Base-by-base conservation (phyloP, 2,329 filamentous ascomycete genomes). In the Esteya vermicola region DNA sequence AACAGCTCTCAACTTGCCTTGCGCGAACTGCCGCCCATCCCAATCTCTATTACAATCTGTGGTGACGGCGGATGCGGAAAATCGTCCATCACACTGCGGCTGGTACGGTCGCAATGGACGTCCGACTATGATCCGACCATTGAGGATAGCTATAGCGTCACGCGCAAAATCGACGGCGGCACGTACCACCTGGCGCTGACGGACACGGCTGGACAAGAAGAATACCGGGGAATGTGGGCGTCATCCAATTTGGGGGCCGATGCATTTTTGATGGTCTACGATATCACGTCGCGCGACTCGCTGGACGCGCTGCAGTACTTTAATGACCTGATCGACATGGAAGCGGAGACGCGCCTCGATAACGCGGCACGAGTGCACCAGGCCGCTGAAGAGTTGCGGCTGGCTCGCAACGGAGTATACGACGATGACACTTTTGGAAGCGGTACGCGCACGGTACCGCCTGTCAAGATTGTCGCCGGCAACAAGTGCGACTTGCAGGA, bases 141-240 rank as follows among this genome's bases (percentile, higher is more conserved):
- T 58, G 80, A 85, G 61, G 84, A 91, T 67, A 85, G 80, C 50
- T 91, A 91, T 67, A 81, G 75, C 51, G 78, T 91, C 46, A 88
- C 83, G 37, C 81, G 84, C 49, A 73, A 70, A 51, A 77, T 91
- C 56, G 83, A 89, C 52, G 84, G 84, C 53, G 70, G 89, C 39
- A 77, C 75, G 38, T 89, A 88, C 67, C 80, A 84, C 57, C 75
- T 91, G 27, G 69, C 72, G 36, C 70, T 91, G 37, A 89, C 82
- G 44, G 84, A 91, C 64, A 89, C 84, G 1, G 84, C 84, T 21
- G 84, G 84, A n/a, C 84, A 91, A 58, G 84, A 91, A 61, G 84
- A 91, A 62, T 91, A 91, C 63, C 79, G 84, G 49, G 79, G 81
- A 50, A 83, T 91, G 67, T 91, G 84, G 84, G 82, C 81, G 1